A percentile compares a stretch with the other conserved stretches of the same genome.
phyloP scores from a whole-genome alignment of 352 stramenopile species.

The Thraustotheca clavata region DNA sequence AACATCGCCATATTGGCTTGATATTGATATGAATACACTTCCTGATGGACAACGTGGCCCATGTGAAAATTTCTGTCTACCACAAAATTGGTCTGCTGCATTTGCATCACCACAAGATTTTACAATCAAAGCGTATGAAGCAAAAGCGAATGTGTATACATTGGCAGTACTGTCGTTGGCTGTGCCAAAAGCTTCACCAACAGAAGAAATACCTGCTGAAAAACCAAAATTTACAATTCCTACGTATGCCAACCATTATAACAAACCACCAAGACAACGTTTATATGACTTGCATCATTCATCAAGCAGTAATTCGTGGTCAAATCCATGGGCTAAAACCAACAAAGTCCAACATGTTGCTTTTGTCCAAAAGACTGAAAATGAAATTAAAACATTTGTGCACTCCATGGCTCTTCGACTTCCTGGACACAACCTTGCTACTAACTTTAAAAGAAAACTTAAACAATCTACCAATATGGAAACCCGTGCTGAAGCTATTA shows the following conservation, averaged over 20 bases:
- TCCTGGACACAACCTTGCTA: constrained; percentile 17
- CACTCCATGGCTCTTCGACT: constrained; percentile 23
- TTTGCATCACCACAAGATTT: constrained; percentile 72
- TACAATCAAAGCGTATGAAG: constrained; percentile 57
- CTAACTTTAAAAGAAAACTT: constrained; percentile 10
- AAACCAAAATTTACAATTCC: not conserved
- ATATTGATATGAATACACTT: constrained; percentile 49
- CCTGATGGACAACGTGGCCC: constrained; percentile 54
- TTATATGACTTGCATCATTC: constrained; percentile 23
- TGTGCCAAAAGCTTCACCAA: constrained; percentile 21
- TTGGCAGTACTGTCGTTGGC: constrained; percentile 23
- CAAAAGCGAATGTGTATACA: constrained; percentile 51
- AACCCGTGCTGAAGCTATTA: constrained; percentile 41
- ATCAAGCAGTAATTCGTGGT: not conserved
- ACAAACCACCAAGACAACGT: constrained; percentile 20
- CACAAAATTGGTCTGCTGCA: constrained; percentile 54
- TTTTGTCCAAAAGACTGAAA: constrained; percentile 40
- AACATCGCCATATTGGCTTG: constrained; percentile 3
- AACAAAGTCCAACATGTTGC: constrained; percentile 58
- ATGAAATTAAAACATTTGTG: constrained; percentile 24
- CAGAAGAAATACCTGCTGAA: too few species aligned
- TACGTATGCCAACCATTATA: not conserved
- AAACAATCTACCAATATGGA: constrained; percentile 38
- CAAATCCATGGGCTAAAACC: not conserved
- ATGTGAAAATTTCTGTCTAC: constrained; percentile 57